These are phyloP conservation scores for Marasmius sp. DNA, from an alignment of 1,284 basidiomycete genomes.

Conservation along the genomic window DNA sequence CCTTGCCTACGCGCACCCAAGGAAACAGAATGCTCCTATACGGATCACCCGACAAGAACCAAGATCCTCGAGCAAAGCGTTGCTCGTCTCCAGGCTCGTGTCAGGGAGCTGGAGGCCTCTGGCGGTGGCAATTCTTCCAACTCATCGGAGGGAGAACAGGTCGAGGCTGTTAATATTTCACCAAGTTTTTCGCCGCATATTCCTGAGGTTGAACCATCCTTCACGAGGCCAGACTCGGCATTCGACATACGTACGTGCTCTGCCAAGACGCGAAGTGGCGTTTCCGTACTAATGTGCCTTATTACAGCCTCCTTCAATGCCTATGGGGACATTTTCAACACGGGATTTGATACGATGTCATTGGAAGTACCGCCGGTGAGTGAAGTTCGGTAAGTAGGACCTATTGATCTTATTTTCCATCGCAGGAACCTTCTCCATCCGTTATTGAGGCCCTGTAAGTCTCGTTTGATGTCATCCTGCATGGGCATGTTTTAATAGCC, in stretches of 20 bases:
- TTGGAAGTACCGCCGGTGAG: too few relatives aligned
- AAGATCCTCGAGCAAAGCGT: slow-evolving; percentile 11
- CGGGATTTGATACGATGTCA: too few relatives aligned
- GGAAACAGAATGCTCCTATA: slow-evolving; percentile 16
- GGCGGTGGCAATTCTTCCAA: background rate
- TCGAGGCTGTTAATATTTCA: background rate
- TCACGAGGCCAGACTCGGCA: too few relatives aligned
- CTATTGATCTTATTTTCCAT: too few relatives aligned
- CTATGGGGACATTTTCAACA: too few relatives aligned
- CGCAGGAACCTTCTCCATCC: background rate
- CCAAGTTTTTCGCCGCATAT: background rate
- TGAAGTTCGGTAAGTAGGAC: too few relatives aligned
- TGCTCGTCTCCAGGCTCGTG: slow-evolving; percentile 14
- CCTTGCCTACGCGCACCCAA: slow-evolving; percentile 13
- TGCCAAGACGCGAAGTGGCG: too few relatives aligned
- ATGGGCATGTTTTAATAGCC: background rate
- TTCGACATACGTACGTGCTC: too few relatives aligned
- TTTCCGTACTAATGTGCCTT: too few relatives aligned
- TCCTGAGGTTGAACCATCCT: too few relatives aligned
- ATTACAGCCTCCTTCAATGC: too few relatives aligned
- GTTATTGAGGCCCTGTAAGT: background rate
- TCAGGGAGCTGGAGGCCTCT: slow-evolving; percentile 15
- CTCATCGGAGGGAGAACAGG: background rate
- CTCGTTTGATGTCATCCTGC: background rate
- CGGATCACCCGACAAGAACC: slow-evolving; percentile 9